Evolutionary conservation across 2,329 filamentous ascomycete species (phyloP), one percentile per base, ranked within the genome.

Genomic region (Emergomyces orientalis): DNA sequence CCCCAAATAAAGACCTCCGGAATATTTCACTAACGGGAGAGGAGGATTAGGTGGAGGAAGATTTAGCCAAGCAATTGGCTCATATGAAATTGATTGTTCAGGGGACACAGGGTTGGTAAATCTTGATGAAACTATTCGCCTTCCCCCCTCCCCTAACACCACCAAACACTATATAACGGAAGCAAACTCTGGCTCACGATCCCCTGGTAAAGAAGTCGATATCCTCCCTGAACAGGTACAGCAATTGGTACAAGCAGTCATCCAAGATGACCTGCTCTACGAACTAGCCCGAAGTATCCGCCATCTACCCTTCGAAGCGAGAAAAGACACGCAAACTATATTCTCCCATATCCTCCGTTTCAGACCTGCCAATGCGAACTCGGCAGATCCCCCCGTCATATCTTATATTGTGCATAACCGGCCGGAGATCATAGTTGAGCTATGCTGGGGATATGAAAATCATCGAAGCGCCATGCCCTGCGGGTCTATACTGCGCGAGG

Each of bases 331-430:
- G 14, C 93, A 97, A 74, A 90, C 94, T 66, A 94, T 97, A 73
- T 94, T 97, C 78, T 96, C 91, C 49, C 94, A 93, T 75, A 89
- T 95, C 68, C 91, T 97, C 74, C 90, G 92, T 67, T 97, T 94
- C 80, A 89, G 90, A 67, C 88, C 88, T 6, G 81, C 85, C 13
- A 77, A 78, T 51, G 84, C 83, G 52, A 84, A 83, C 1, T 85
- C 87, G 25, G 86, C 86, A 67, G 90, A 95, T 65, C 91, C 91
- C 0, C 85, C 92, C 59, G 91, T 94, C 32, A 82, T 99, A 63
- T 89, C 90, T 68, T 95, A 96, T 74, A 89, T 97, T 64, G 88
- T 96, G 66, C 88, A 90, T 71, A 88, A 90, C 69, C 84, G 91
- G 55, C 92, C 91, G 2, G 91, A 95, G 71, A 88, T 97, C 54